Conservation (phyloP, 805 yeast species). For the Vanderwaltozyma polyspora region DNA sequence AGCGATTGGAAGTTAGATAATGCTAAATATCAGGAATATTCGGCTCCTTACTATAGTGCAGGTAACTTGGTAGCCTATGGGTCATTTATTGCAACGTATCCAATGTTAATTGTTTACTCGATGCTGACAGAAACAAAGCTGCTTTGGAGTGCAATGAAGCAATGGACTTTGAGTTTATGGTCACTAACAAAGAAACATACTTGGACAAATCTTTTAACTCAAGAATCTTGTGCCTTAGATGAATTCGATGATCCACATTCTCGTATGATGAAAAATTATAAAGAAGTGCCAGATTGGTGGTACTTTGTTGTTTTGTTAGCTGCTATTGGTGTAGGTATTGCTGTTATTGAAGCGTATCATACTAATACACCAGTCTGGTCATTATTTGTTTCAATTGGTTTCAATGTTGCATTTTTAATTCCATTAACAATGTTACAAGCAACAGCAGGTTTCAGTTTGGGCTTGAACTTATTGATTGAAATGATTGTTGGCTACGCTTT, state of each 20-base stretch:
- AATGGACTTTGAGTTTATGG: slow-evolving; percentile 9
- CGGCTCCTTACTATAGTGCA: slow-evolving; percentile 58
- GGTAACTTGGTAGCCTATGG: slow-evolving; percentile 51
- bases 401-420: slow-evolving; percentile 40
- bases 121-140: slow-evolving; percentile 33
- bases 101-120: slow-evolving; percentile 43
- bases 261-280: slow-evolving; percentile 43
- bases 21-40: slow-evolving; percentile 38
- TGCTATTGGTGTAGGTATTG: slow-evolving; percentile 29
- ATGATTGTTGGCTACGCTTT: slow-evolving; percentile 46
- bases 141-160: slow-evolving; percentile 31
- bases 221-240: slow-evolving; percentile 18
- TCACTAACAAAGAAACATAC: slow-evolving; percentile 6
- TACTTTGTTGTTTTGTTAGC: slow-evolving; percentile 34
- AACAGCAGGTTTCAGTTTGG: slow-evolving; percentile 37
- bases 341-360: slow-evolving; percentile 31
- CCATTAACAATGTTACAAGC: slow-evolving; percentile 41
- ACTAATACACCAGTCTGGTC: slow-evolving; percentile 51
- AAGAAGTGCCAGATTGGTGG: slow-evolving; percentile 64
- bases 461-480: slow-evolving; percentile 44
- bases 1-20: slow-evolving; percentile 35
- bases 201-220: slow-evolving; percentile 24
- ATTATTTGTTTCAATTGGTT: slow-evolving; percentile 39
- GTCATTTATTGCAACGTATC: slow-evolving; percentile 43
- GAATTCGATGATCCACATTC: slow-evolving; percentile 42